These are phyloP conservation scores for Psilocybe subaeruginosa DNA, from an alignment of 768 basidiomycete species.

Conservation along the genomic window DNA sequence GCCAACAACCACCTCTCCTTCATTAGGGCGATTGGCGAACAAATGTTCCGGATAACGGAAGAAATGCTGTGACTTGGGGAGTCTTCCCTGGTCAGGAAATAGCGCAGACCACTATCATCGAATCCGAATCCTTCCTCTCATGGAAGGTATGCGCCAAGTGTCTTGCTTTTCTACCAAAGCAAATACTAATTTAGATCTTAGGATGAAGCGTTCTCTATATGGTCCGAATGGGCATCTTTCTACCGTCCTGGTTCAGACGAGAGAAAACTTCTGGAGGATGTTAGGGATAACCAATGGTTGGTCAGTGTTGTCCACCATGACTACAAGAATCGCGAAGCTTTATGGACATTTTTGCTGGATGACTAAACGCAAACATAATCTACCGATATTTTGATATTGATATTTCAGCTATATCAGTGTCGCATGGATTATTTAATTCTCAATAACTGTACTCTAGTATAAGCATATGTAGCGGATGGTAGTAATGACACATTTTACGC, in stretches of 20 bases:
- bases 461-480: background rate
- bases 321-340: constrained; percentile 73
- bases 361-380: background rate
- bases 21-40: constrained; percentile 74
- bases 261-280: constrained; percentile 69
- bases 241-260: constrained; percentile 79
- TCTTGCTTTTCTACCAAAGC: background rate
- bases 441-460: background rate
- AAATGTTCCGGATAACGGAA: constrained; percentile 76
- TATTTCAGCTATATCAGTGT: background rate
- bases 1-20: background rate
- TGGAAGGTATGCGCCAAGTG: constrained; percentile 78
- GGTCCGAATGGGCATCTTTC: constrained; percentile 92
- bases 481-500: background rate
- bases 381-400: background rate
- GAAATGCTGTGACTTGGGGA: constrained; percentile 99
- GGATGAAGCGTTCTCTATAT: constrained; percentile 97
- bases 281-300: constrained; percentile 82
- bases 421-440: background rate
- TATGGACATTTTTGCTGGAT: constrained; percentile 85
- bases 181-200: constrained; percentile 31
- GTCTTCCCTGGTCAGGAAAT: constrained; percentile 98
- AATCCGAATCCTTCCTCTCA: constrained; percentile 89
- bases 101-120: constrained; percentile 95
- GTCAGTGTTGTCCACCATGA: constrained; percentile 94